Evolutionary conservation across 2,329 filamentous ascomycete genomes (phyloP).

Genomic region (Colletotrichum phormii): DNA sequence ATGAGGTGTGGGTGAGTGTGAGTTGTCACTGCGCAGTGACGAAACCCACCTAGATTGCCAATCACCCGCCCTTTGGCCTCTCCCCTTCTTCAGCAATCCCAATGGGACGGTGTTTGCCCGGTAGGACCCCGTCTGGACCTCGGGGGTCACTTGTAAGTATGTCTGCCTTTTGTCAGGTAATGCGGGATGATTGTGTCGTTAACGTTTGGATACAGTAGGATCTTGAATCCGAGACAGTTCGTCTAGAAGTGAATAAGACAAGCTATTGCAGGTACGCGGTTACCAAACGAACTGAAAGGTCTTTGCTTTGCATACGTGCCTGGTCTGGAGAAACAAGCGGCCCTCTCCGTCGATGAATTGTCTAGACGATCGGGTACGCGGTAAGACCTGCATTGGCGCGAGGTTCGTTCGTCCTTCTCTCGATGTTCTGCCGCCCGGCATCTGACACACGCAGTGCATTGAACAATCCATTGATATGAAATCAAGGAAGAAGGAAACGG

Average conservation of each 20-base stretch:
- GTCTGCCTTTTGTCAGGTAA: not conserved
- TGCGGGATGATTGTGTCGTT: not conserved
- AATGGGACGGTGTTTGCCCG: constrained; percentile 17
- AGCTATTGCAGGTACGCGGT: not conserved
- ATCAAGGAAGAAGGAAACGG: not conserved
- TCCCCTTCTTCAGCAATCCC: constrained; percentile 30
- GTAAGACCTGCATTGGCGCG: constrained; percentile 1
- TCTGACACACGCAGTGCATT: constrained; percentile 7
- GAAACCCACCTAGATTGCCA: constrained; percentile 20
- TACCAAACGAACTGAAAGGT: not conserved
- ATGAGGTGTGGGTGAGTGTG: constrained; percentile 30
- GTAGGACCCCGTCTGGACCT: constrained; percentile 3
- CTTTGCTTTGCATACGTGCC: not conserved
- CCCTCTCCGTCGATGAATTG: not conserved
- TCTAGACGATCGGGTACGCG: constrained; percentile 1
- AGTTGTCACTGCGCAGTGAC: constrained; percentile 37
- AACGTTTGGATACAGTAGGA: not conserved
- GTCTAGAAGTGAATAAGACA: not conserved
- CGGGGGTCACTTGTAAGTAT: not conserved
- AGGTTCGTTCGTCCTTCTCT: constrained; percentile 11
- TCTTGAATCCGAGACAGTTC: not conserved
- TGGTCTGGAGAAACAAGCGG: not conserved
- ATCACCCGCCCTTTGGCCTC: constrained; percentile 20
- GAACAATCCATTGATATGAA: not conserved
- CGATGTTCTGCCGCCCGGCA: not conserved